Evolutionary conservation across 768 basidiomycete genomes (phyloP).

Genomic region (Coprinopsis cinerea): DNA sequence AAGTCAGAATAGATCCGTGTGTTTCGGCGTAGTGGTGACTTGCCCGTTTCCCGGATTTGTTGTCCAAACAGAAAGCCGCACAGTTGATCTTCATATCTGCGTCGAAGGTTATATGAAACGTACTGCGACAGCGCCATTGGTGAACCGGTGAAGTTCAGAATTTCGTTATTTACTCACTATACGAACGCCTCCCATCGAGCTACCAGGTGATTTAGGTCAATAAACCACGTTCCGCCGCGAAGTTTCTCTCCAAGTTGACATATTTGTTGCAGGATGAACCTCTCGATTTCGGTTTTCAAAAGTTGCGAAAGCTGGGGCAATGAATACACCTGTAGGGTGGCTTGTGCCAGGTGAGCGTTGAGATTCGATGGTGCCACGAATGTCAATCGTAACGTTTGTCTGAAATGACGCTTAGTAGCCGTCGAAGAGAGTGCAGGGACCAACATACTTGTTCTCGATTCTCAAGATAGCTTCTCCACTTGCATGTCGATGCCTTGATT

Average conservation of each 20-base stretch:
- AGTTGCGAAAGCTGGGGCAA: slow-evolving; percentile 73
- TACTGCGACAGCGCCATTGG: slow-evolving; percentile 32
- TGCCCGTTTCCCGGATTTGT: slow-evolving; percentile 33
- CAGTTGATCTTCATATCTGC: slow-evolving; percentile 48
- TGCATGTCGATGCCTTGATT: slow-evolving; percentile 27
- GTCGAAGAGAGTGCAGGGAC: background rate
- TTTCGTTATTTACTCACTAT: slow-evolving; percentile 43
- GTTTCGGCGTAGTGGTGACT: slow-evolving; percentile 34
- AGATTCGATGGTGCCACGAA: slow-evolving; percentile 71
- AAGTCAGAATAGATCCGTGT: slow-evolving; percentile 37
- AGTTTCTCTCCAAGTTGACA: slow-evolving; percentile 58
- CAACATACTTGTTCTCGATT: slow-evolving; percentile 57
- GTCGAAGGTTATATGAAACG: slow-evolving; percentile 54
- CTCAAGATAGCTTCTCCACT: slow-evolving; percentile 65
- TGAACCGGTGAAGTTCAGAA: background rate
- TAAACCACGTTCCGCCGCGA: slow-evolving; percentile 71
- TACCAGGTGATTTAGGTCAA: slow-evolving; percentile 65
- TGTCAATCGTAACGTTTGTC: slow-evolving; percentile 71
- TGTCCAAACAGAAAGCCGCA: slow-evolving; percentile 49
- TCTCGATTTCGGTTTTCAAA: slow-evolving; percentile 71
- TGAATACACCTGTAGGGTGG: slow-evolving; percentile 66
- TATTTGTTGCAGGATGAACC: slow-evolving; percentile 61
- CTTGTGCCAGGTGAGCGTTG: slow-evolving; percentile 75
- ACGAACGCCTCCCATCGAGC: slow-evolving; percentile 79
- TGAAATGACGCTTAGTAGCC: slow-evolving; percentile 20